Evolutionary conservation across 2,329 filamentous ascomycete species (phyloP).

Genomic region (Endothia cerciana): DNA sequence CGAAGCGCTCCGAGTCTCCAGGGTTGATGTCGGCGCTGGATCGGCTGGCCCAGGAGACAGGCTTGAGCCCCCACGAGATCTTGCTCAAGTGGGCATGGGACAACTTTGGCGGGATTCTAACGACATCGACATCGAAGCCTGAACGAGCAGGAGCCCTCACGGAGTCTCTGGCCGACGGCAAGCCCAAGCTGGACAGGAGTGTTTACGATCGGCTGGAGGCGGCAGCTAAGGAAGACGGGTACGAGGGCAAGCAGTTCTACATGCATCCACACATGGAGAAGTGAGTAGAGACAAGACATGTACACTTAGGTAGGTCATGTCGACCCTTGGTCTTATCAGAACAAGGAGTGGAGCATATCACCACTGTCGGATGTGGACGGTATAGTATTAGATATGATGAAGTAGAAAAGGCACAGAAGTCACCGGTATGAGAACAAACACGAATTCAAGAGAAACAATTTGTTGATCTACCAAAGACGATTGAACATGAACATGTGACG

Average conservation of each 20-base stretch:
- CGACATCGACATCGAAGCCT: constrained; percentile 11
- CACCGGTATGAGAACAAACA: not conserved
- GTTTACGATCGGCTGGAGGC: constrained; percentile 5
- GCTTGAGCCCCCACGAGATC: constrained; percentile 12
- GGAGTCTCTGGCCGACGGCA: not conserved
- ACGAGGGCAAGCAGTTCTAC: constrained; percentile 13
- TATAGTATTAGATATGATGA: no score
- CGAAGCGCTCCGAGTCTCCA: constrained; percentile 10
- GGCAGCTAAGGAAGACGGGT: constrained; percentile 9
- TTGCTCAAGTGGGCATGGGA: constrained; percentile 9
- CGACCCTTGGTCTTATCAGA: no score
- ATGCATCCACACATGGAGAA: constrained; percentile 18
- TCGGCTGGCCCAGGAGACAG: not conserved
- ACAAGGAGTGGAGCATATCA: not conserved
- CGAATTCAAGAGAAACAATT: not conserved
- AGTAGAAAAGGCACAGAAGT: no score
- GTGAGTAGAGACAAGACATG: no score
- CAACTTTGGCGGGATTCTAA: not conserved
- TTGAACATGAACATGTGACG: constrained; percentile 1
- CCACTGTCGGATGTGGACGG: not conserved
- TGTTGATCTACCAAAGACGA: constrained; percentile 7
- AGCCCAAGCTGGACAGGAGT: not conserved
- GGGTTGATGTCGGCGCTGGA: not conserved
- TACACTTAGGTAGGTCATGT: no score
- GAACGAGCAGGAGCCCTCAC: constrained; percentile 1